Percentiles rank a stretch among this genome's conserved stretches.
Conservation (phyloP, 371 early-diverging fungal genomes). For the Circinella umbellata region DNA sequence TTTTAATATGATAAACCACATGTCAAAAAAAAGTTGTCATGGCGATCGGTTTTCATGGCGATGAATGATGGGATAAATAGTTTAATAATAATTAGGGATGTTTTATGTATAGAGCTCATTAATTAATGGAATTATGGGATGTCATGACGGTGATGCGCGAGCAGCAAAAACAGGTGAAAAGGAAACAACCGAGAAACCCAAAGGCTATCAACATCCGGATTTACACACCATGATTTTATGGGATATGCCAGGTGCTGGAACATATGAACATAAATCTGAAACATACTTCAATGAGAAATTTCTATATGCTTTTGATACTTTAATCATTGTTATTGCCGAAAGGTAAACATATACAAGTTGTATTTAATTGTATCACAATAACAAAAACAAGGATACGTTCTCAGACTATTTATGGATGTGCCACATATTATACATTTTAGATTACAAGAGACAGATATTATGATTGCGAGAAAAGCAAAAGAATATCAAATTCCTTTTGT, state of each 20-base stretch:
- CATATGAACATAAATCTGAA: constrained; percentile 39
- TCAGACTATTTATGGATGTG: neutral
- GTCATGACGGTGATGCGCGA: constrained; percentile 34
- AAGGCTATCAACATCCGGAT: constrained; percentile 50
- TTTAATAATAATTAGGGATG: too few relatives aligned
- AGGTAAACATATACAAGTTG: constrained; percentile 31
- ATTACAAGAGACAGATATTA: constrained; percentile 37
- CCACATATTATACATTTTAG: constrained; percentile 18
- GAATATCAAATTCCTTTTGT: constrained; percentile 41
- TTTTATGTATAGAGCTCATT: constrained; percentile 37
- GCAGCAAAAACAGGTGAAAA: constrained; percentile 48
- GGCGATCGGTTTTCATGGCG: neutral
- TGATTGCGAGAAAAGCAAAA: constrained; percentile 42
- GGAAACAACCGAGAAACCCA: constrained; percentile 42
- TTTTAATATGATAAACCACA: neutral
- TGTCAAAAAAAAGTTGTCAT: neutral
- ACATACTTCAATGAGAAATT: constrained; percentile 56
- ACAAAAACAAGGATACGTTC: neutral
- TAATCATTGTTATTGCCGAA: constrained; percentile 52
- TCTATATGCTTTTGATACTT: constrained; percentile 51
- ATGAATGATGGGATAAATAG: constrained; percentile 6
- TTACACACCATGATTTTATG: constrained; percentile 46
- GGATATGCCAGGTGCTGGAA: constrained; percentile 59
- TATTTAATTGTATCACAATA: constrained; percentile 1
- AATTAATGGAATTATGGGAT: constrained; percentile 52